Conservation (phyloP, 352 stramenopile genomes). For the Globisporangium polare region DNA sequence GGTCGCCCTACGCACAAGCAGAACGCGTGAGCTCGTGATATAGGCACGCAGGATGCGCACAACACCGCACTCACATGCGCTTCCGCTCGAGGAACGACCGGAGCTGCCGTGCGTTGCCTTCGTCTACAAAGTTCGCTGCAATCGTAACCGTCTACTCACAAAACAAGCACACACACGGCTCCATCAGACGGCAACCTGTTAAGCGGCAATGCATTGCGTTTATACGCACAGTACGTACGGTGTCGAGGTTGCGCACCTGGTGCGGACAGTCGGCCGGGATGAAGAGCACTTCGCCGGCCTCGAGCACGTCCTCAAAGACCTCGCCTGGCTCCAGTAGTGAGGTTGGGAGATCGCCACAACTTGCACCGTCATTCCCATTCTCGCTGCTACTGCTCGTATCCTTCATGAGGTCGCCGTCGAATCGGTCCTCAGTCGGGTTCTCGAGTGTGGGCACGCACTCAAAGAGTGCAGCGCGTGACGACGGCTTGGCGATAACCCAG, state of each 20-base stretch:
- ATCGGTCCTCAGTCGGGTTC: not conserved
- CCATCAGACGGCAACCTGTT: too few species aligned
- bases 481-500: conserved; percentile 27
- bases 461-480: conserved; percentile 18
- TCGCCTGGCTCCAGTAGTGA: not conserved
- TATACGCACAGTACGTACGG: not conserved
- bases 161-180: too few species aligned
- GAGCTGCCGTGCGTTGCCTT: not conserved
- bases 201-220: too few species aligned
- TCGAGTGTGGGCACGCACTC: conserved; percentile 19
- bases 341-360: not conserved
- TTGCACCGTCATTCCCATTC: not conserved
- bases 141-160: not conserved
- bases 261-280: not conserved
- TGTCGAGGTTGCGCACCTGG: not conserved
- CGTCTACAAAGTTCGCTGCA: not conserved
- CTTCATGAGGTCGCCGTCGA: not conserved
- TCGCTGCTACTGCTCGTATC: not conserved
- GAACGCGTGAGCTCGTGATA: not conserved
- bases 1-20: not conserved
- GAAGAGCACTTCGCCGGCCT: not conserved
- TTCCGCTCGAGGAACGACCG: not conserved
- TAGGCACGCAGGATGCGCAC: too few species aligned
- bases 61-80: not conserved
- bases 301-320: not conserved